Percentiles rank a stretch among this genome's conserved stretches.
phyloP scores from a whole-genome alignment of 192 early-diverging fungal species.

The Backusella luteola region DNA sequence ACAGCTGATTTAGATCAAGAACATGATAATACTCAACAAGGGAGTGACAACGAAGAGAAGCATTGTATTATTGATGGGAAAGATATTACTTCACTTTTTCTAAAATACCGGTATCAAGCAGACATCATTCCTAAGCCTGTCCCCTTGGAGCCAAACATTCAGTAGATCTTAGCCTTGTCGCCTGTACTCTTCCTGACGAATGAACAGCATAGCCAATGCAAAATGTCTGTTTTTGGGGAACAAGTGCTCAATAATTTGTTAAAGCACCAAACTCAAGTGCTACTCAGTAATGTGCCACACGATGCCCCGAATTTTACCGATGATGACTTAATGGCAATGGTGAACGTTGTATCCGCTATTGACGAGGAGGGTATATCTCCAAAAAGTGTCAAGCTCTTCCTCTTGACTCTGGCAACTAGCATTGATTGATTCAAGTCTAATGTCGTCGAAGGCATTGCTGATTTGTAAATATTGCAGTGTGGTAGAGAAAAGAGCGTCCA shows the following conservation, averaged over 20 bases:
- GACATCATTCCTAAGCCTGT: slow-evolving; percentile 8
- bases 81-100: slow-evolving; percentile 10
- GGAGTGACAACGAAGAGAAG: not conserved
- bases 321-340: slow-evolving; percentile 10
- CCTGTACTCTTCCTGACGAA: slow-evolving; percentile 8
- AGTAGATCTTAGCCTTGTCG: not conserved
- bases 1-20: slow-evolving; percentile 6
- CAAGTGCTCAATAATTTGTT: slow-evolving; percentile 16
- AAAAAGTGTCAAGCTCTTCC: slow-evolving; percentile 14
- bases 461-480: slow-evolving; percentile 1
- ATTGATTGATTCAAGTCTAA: slow-evolving; percentile 13
- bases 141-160: slow-evolving; percentile 8
- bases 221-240: slow-evolving; percentile 10
- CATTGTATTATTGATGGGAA: not conserved
- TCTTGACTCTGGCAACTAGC: not conserved
- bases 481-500: slow-evolving; percentile 8
- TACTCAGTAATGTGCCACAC: not conserved
- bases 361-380: slow-evolving; percentile 17
- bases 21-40: not conserved
- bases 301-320: slow-evolving; percentile 10
- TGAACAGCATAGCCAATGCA: slow-evolving; percentile 14
- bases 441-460: slow-evolving; percentile 13
- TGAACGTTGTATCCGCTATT: not conserved
- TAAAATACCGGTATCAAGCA: not conserved
- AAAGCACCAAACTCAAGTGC: slow-evolving; percentile 1